Conservation (phyloP, 1,139 yeast species). For the Eremothecium sinecaudum region DNA sequence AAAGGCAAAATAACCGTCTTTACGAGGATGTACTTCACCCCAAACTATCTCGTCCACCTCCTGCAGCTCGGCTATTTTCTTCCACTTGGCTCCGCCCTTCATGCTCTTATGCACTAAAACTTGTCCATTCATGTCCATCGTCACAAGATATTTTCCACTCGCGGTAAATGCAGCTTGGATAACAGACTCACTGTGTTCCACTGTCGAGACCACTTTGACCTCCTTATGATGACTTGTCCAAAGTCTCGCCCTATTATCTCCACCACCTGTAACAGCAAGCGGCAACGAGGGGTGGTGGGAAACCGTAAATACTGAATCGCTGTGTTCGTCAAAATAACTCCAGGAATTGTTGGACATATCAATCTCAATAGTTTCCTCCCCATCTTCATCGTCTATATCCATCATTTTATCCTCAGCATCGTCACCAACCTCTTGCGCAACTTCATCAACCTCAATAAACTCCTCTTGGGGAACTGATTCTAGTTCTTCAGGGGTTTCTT, state of each 20-base stretch:
- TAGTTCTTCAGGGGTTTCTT: too few relatives aligned
- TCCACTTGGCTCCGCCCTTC: slow-evolving; percentile 79
- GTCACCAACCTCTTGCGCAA: slow-evolving; percentile 39
- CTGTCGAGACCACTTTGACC: slow-evolving; percentile 65
- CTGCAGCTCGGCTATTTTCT: slow-evolving; percentile 55
- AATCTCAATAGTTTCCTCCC: slow-evolving; percentile 40
- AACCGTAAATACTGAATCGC: slow-evolving; percentile 72
- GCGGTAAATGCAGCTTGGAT: slow-evolving; percentile 72
- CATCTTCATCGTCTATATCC: slow-evolving; percentile 9
- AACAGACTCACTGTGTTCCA: slow-evolving; percentile 85
- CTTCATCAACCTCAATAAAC: slow-evolving; percentile 47
- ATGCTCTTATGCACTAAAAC: slow-evolving; percentile 62
- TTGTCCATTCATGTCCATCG: slow-evolving; percentile 93
- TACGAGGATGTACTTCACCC: slow-evolving; percentile 71
- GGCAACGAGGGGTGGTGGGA: slow-evolving; percentile 77
- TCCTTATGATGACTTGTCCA: slow-evolving; percentile 90
- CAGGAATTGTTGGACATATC: slow-evolving; percentile 85
- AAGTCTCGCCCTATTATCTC: slow-evolving; percentile 75
- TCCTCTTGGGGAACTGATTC: slow-evolving; percentile 40
- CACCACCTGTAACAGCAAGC: slow-evolving; percentile 80
- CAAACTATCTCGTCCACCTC: slow-evolving; percentile 82
- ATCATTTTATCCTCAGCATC: neutral
- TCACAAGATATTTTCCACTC: slow-evolving; percentile 70
- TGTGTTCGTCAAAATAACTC: slow-evolving; percentile 80
- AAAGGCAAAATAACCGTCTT: slow-evolving; percentile 71